A percentile compares a stretch with the other conserved stretches of the same genome.
phyloP scores from a whole-genome alignment of 352 stramenopile genomes.

The Elongisporangium prolatum region DNA sequence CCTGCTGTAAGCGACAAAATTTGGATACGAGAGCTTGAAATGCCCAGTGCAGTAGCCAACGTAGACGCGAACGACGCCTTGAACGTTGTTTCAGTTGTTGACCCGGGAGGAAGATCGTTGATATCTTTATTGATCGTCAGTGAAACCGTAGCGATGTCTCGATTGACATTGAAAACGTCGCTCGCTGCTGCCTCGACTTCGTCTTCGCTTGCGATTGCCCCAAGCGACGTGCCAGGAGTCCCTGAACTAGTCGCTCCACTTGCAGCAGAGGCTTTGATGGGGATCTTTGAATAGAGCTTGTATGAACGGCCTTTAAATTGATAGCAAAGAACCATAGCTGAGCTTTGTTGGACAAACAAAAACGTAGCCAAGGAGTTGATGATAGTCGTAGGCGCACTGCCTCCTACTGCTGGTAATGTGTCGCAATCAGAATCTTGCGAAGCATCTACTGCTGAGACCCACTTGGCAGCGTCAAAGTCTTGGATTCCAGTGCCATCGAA shows the following conservation, averaged over 20 bases:
- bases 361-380: constrained; percentile 36
- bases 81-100: constrained; percentile 41
- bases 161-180: constrained; percentile 33
- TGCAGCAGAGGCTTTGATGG: constrained; percentile 10
- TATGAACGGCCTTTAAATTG: constrained; percentile 44
- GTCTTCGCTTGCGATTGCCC: constrained; percentile 11
- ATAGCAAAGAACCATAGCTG: constrained; percentile 51
- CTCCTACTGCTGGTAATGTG: constrained; percentile 26
- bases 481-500: constrained; percentile 51
- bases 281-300: constrained; percentile 44
- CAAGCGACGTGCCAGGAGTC: not conserved
- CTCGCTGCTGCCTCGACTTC: constrained; percentile 21
- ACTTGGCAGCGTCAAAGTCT: constrained; percentile 63
- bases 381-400: constrained; percentile 26
- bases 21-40: constrained; percentile 42
- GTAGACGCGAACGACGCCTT: constrained; percentile 33
- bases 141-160: constrained; percentile 39
- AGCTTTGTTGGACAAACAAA: constrained; percentile 33
- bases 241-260: not conserved
- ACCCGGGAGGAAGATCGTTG: constrained; percentile 38
- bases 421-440: constrained; percentile 34
- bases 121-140: constrained; percentile 66
- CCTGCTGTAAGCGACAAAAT: constrained; percentile 45
- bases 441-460: constrained; percentile 25
- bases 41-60: constrained; percentile 32